Conservation (phyloP, 2,329 filamentous ascomycete species). For the Botrytis pseudocinerea region DNA sequence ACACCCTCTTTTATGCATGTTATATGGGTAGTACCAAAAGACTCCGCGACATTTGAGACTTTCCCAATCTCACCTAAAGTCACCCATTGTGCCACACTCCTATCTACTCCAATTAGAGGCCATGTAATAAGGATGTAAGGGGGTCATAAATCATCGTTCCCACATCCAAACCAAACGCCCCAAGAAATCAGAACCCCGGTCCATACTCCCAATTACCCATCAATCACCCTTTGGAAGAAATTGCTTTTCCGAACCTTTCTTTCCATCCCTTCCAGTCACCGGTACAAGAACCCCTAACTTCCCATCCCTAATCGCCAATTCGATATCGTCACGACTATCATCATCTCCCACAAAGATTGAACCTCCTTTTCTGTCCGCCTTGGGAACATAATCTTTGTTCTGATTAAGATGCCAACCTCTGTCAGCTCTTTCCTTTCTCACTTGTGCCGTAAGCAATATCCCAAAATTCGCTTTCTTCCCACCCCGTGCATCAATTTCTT, state of each 20-base stretch:
- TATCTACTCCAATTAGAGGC: background rate
- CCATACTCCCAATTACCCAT: background rate
- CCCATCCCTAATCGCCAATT: background rate
- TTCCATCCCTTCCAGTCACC: background rate
- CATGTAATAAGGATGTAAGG: background rate
- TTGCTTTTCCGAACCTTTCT: background rate
- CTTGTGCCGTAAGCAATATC: constrained; percentile 29
- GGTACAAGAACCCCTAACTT: constrained; percentile 2
- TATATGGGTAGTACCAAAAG: background rate
- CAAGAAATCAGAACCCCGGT: background rate
- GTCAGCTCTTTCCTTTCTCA: constrained; percentile 28
- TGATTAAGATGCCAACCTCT: constrained; percentile 34
- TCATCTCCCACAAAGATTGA: constrained; percentile 1
- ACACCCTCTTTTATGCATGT: background rate
- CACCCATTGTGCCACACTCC: background rate
- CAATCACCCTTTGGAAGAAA: constrained; percentile 1
- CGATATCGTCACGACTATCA: background rate
- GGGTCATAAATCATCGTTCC: background rate
- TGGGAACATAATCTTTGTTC: constrained; percentile 21
- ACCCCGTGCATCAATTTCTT: constrained; percentile 52
- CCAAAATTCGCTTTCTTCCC: constrained; percentile 55
- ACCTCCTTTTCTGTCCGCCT: constrained; percentile 1
- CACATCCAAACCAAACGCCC: background rate
- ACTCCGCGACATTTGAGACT: background rate
- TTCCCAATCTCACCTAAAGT: background rate